Conservation (phyloP, 805 yeast genomes). For the Cyberlindnera euphorbiiphila region DNA sequence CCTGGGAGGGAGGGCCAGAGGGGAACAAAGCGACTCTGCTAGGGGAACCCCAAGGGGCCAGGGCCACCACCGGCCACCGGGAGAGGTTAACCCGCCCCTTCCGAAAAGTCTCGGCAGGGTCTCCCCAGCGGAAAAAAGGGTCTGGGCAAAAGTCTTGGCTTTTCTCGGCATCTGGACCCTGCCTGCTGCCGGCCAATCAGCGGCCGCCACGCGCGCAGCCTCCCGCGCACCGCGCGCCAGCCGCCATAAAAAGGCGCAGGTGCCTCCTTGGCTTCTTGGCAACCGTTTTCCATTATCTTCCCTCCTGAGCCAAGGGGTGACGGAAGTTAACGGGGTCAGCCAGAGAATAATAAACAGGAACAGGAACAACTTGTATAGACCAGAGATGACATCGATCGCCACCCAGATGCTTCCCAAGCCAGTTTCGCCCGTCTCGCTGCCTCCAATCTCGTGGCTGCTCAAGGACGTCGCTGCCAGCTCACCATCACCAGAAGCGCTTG, state of each 20-base stretch:
- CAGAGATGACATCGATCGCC: constrained; percentile 5
- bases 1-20: no score
- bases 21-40: no score
- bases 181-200: constrained; percentile 7
- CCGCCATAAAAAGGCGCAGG: no score
- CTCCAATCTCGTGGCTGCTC: constrained; percentile 13
- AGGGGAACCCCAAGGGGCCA: no score
- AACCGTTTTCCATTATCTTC: background rate
- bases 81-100: background rate
- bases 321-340: no score
- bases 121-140: no score
- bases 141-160: constrained; percentile 9
- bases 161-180: constrained; percentile 6
- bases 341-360: no score
- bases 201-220: background rate
- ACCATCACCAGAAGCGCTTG: no score
- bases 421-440: constrained; percentile 6
- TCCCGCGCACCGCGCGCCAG: constrained; percentile 1
- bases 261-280: no score
- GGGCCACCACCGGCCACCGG: no score
- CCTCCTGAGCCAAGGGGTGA: no score
- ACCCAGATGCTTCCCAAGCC: constrained; percentile 8
- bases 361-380: no score
- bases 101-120: constrained; percentile 5
- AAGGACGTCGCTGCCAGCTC: constrained; percentile 1